A percentile compares a stretch with the other conserved stretches of the same genome.
Conservation (phyloP, 2,329 filamentous ascomycete species). For the Alternaria conjuncta region DNA sequence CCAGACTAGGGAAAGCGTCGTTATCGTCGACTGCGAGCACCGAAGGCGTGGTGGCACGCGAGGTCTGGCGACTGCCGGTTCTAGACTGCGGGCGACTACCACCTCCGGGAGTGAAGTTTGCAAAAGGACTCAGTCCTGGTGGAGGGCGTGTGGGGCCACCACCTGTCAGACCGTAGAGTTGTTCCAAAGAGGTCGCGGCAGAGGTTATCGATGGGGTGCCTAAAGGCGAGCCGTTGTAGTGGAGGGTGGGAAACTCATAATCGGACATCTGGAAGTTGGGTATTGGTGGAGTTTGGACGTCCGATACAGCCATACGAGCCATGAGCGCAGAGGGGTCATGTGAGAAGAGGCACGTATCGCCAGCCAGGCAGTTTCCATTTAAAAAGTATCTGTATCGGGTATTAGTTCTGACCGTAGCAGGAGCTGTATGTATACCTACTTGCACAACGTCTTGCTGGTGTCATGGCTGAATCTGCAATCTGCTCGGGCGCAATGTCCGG, state of each 20-base stretch:
- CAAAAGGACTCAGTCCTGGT: conserved; percentile 71
- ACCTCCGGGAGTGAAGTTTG: conserved; percentile 60
- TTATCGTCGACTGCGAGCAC: conserved; percentile 88
- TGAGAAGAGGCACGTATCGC: conserved; percentile 93
- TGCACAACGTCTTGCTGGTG: conserved; percentile 94
- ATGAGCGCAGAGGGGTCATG: conserved; percentile 90
- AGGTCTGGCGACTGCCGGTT: conserved; percentile 80
- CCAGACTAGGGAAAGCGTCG: conserved; percentile 91
- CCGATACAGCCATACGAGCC: conserved; percentile 78
- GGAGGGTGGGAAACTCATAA: conserved; percentile 82
- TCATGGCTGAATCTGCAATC: conserved; percentile 98
- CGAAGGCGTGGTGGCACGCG: conserved; percentile 66
- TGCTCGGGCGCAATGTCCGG: conserved; percentile 91
- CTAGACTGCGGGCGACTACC: conserved; percentile 76
- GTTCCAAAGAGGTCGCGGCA: conserved; percentile 52
- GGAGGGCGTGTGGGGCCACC: conserved; percentile 61
- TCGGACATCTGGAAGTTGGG: conserved; percentile 81
- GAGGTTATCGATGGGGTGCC: conserved; percentile 46
- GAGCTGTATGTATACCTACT: conserved; percentile 69
- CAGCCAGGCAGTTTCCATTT: conserved; percentile 92
- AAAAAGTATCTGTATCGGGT: conserved; percentile 78
- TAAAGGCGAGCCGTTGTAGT: conserved; percentile 54
- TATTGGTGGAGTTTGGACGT: conserved; percentile 68
- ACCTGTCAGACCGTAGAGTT: conserved; percentile 48
- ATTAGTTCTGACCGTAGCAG: too few species aligned